Evolutionary conservation across 1,139 yeast genomes (phyloP).

Genomic region (Hyphopichia buzzinii): DNA sequence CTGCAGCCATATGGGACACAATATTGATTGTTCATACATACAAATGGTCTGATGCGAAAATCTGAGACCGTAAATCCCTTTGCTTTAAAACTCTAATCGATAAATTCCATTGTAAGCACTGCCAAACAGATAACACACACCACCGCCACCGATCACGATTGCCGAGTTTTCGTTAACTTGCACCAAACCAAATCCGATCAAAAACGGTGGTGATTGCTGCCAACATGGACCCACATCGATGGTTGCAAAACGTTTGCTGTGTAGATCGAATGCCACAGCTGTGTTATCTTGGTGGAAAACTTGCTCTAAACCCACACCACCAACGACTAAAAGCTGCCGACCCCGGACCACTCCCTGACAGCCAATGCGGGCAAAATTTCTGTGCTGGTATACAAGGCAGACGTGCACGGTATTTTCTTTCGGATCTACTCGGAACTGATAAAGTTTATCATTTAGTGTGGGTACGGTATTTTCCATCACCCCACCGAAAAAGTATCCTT

Average conservation of each 20-base stretch:
- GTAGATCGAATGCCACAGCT: conserved; percentile 33
- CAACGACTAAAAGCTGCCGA: conserved; percentile 44
- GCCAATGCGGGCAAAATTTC: conserved; percentile 42
- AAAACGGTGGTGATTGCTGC: conserved; percentile 44
- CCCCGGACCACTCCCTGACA: conserved; percentile 28
- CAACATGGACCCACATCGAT: conserved; percentile 38
- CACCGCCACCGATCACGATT: conserved; percentile 67
- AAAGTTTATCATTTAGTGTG: conserved; percentile 30
- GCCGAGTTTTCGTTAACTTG: conserved; percentile 15
- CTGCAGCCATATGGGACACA: too few relatives aligned
- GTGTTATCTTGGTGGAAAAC: conserved; percentile 36
- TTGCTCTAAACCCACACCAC: conserved; percentile 54
- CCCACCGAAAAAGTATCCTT: conserved; percentile 59
- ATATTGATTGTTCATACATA: too few relatives aligned
- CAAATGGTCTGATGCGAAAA: neutral
- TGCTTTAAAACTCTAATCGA: neutral
- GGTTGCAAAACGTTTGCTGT: conserved; percentile 12
- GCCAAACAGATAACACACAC: conserved; percentile 83
- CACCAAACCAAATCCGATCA: conserved; percentile 58
- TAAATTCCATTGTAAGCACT: conserved; percentile 52
- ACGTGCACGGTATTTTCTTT: conserved; percentile 9
- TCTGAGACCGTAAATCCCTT: neutral
- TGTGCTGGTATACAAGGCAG: conserved; percentile 7
- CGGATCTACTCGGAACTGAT: conserved; percentile 25
- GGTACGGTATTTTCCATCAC: conserved; percentile 33